Evolutionary conservation across 2,329 filamentous ascomycete species (phyloP).

Genomic region (Colletotrichum costaricense): DNA sequence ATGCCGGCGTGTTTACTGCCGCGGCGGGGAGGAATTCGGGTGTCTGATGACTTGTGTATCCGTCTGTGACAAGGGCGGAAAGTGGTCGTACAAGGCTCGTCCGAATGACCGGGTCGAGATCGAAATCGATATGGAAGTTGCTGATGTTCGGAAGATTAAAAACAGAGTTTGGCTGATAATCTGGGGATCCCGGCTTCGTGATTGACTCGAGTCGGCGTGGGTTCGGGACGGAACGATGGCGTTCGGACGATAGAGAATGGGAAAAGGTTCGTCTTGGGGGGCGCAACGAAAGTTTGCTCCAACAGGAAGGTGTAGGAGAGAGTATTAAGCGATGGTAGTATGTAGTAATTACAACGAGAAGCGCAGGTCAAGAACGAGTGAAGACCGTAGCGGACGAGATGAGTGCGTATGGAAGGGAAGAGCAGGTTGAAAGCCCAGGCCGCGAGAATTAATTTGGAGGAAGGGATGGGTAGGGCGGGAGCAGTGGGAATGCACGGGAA

Average conservation of each 20-base stretch:
- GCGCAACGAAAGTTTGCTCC: neutral
- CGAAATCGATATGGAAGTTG: neutral
- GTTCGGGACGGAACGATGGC: neutral
- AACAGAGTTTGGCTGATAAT: neutral
- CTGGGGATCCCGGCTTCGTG: conserved; percentile 2
- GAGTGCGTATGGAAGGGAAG: neutral
- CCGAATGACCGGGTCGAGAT: neutral
- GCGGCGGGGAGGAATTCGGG: conserved; percentile 19
- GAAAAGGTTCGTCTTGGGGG: conserved; percentile 11
- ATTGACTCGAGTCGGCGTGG: conserved; percentile 1
- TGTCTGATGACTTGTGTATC: conserved; percentile 12
- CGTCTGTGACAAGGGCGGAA: neutral
- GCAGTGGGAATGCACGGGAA: conserved; percentile 32
- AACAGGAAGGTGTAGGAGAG: neutral
- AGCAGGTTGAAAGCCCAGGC: conserved; percentile 12
- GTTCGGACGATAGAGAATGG: conserved; percentile 18
- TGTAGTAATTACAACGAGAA: neutral
- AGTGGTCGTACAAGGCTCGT: neutral
- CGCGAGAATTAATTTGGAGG: conserved; percentile 16
- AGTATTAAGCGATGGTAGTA: conserved; percentile 27
- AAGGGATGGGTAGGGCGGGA: conserved; percentile 28
- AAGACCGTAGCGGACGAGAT: neutral
- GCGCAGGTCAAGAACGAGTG: conserved; percentile 25
- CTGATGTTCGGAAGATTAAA: neutral
- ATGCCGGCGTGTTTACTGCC: conserved; percentile 15